Base-by-base conservation (phyloP, 495 filamentous ascomycete species). In the Annulohypoxylon stygium region DNA sequence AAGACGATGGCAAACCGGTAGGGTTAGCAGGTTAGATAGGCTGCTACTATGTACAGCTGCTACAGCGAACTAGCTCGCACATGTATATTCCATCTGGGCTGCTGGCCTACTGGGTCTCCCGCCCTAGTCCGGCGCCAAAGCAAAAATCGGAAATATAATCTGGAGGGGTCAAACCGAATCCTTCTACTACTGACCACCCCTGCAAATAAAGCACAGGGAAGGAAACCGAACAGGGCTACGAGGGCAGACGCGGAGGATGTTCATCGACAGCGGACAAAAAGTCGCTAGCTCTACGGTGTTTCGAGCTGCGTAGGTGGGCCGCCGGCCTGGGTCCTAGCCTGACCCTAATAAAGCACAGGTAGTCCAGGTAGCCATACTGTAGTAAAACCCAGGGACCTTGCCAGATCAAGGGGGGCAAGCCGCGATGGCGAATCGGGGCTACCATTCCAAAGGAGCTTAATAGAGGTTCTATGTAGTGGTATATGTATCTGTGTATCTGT, bases 341-440 rank as follows among this genome's bases (percentile, higher is more conserved):
- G 72, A 67, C 71, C 72, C 72, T 75, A 75, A 75, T 75, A 75
- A 75, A 75, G 69, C 65, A 69, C 73, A 75, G 69, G 73, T 75
- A 55, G 43, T 55, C 73, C 73, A 75, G 69, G 73, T 75, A 55
- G 43, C 61, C 73, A 57, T 75, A 75, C 74, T 65, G 73, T 71
- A 45, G 75, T 71, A 70, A 69, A 69, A 77, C 72, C 77, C 77
- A 74, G 67, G 68, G 65, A 71, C 75, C 69, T 73, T 77, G 72
- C 72, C 69, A 70, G 77, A 70, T 75, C 68, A 75, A 74, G 75
- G 75, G 70, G 70, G 71, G 67, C 75, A 73, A 70, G 67, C 75
- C 72, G 75, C 66, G 70, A 75, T 74, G 77, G 73, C 77, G 77
- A 76, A 77, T 77, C 77, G 75, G 75, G 77, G 61, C 71, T 60